phyloP scores from a whole-genome alignment of 768 basidiomycete genomes.

The Leucocoprinus sp. region DNA sequence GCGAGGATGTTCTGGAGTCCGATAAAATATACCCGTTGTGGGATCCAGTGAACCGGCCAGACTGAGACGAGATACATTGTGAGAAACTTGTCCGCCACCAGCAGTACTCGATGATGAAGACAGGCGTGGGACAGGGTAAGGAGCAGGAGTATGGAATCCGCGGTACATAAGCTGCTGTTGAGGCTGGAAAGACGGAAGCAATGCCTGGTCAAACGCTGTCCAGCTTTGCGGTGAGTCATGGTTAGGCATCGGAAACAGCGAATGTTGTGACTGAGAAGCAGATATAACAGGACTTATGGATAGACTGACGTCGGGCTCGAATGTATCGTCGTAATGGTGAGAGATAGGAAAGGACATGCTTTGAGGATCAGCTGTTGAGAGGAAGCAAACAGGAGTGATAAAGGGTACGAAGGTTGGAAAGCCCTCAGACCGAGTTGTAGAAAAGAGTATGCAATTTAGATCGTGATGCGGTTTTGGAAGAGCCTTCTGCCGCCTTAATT shows the following conservation, averaged over 20 bases:
- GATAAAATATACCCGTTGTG: conserved; percentile 58
- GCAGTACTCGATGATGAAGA: conserved; percentile 20
- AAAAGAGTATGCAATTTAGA: conserved; percentile 10
- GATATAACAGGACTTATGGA: neutral
- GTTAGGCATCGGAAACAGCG: neutral
- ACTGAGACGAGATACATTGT: conserved; percentile 6
- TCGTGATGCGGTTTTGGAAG: conserved; percentile 11
- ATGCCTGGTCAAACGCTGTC: conserved; percentile 20
- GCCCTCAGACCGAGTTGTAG: conserved; percentile 5
- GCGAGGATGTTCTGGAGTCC: conserved; percentile 53
- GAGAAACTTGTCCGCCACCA: conserved; percentile 10
- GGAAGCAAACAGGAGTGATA: neutral
- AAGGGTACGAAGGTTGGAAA: neutral
- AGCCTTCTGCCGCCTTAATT: conserved; percentile 5
- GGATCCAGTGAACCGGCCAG: conserved; percentile 59
- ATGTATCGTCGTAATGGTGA: conserved; percentile 4
- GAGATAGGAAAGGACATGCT: conserved; percentile 7
- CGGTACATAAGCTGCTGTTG: conserved; percentile 14
- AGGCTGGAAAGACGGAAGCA: conserved; percentile 12
- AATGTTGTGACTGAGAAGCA: conserved; percentile 2
- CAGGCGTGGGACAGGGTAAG: conserved; percentile 22
- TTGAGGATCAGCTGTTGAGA: neutral
- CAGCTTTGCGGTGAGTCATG: conserved; percentile 19
- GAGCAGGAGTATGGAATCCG: conserved; percentile 17
- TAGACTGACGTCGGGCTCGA: neutral